Conservation (phyloP, 106 monocot genomes). For the Narthecium ossifragum region DNA sequence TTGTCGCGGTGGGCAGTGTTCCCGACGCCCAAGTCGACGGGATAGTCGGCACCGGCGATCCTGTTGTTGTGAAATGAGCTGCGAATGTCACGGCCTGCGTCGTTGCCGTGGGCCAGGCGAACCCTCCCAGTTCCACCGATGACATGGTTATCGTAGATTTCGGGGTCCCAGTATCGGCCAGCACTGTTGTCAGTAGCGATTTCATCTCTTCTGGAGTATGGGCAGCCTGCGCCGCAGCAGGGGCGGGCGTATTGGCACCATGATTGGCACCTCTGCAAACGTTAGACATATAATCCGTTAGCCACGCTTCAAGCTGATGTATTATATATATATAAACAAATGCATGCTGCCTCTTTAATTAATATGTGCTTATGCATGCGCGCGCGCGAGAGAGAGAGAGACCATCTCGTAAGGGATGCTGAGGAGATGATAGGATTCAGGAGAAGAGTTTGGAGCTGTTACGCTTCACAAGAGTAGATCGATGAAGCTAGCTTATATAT, state of each 20-base stretch:
- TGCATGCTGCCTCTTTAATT: no score
- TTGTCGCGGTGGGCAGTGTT: constrained; percentile 2
- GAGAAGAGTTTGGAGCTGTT: no score
- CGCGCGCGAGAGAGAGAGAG: no score
- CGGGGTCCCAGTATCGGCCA: neutral
- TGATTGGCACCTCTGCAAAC: neutral
- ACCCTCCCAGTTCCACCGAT: neutral
- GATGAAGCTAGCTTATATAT: no score
- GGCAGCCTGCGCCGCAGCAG: neutral
- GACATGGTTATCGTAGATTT: neutral
- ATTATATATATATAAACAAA: no score
- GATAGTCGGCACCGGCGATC: neutral
- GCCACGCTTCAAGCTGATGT: no score
- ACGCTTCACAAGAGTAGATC: no score
- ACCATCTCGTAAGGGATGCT: no score
- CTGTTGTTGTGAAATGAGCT: neutral
- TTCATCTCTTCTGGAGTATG: neutral
- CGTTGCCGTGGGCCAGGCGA: neutral
- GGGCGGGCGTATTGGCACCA: neutral
- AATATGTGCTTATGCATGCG: no score
- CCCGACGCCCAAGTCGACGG: constrained; percentile 1
- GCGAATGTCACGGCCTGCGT: neutral
- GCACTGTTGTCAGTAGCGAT: neutral
- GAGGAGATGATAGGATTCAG: no score
- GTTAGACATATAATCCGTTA: neutral